These are phyloP conservation scores for Paxillus involutus DNA, from an alignment of 768 basidiomycete species.

Conservation along the genomic window DNA sequence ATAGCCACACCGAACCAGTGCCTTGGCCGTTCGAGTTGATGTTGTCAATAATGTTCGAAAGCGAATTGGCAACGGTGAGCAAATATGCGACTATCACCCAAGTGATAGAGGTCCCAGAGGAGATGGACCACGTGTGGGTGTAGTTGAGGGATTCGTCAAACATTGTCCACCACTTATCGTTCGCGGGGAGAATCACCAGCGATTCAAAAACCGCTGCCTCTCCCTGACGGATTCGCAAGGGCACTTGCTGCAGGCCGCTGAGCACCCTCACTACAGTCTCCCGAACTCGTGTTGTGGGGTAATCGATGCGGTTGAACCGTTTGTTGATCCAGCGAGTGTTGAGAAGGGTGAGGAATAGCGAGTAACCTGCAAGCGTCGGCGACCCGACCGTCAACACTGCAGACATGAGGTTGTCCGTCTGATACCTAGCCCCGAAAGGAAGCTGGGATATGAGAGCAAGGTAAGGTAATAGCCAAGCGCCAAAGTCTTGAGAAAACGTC, in stretches of 20 bases:
- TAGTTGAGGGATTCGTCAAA: constrained; percentile 35
- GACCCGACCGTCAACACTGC: constrained; percentile 45
- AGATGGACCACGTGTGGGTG: constrained; percentile 39
- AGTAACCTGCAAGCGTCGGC: constrained; percentile 45
- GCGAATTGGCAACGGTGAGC: constrained; percentile 16
- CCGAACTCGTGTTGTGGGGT: constrained; percentile 13
- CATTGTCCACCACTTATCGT: constrained; percentile 42
- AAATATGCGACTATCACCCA: constrained; percentile 47
- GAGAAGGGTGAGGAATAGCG: constrained; percentile 41
- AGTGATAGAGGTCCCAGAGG: constrained; percentile 37
- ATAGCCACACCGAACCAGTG: constrained; percentile 42
- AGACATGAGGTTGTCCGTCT: constrained; percentile 41
- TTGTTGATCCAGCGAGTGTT: constrained; percentile 42
- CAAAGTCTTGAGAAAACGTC: constrained; percentile 35
- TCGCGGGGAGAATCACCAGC: constrained; percentile 41
- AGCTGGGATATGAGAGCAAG: constrained; percentile 49
- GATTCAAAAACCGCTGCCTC: constrained; percentile 35
- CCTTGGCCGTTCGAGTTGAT: constrained; percentile 37
- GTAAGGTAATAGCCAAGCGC: constrained; percentile 49
- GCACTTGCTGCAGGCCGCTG: constrained; percentile 42
- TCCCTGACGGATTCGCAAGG: constrained; percentile 32
- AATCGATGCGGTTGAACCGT: constrained; percentile 28
- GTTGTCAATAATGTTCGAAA: constrained; percentile 12
- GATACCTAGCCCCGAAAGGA: constrained; percentile 44
- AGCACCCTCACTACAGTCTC: constrained; percentile 32